Conservation (phyloP, 2,329 filamentous ascomycete species). For the Fusarium nurragi region DNA sequence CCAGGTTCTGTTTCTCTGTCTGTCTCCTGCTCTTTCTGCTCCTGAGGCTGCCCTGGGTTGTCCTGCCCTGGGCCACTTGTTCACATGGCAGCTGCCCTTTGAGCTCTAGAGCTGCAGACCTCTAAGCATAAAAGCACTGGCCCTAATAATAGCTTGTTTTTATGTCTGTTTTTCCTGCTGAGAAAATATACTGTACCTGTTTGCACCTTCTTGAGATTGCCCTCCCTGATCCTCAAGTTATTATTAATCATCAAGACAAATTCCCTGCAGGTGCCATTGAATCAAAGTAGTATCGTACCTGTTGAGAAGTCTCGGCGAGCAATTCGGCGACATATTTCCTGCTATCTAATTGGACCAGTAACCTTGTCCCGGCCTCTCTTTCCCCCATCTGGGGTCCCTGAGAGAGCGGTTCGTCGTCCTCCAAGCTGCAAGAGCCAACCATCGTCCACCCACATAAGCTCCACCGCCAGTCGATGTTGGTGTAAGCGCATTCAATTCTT, state of each 20-base stretch:
- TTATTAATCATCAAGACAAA: not conserved
- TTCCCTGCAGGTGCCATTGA: constrained; percentile 19
- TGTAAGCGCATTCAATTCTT: constrained; percentile 25
- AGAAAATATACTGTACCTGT: not conserved
- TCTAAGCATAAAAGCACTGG: not conserved
- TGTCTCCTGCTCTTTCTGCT: not conserved
- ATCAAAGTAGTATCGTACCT: constrained; percentile 30
- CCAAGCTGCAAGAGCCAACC: constrained; percentile 16
- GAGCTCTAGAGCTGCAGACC: constrained; percentile 15
- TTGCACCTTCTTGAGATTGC: not conserved
- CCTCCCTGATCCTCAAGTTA: not conserved
- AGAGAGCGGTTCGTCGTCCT: constrained; percentile 20
- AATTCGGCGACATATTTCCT: constrained; percentile 18
- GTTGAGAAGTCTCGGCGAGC: constrained; percentile 8
- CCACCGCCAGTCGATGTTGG: constrained; percentile 25
- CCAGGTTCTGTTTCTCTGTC: not conserved
- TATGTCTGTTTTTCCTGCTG: not conserved
- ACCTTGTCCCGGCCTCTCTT: constrained; percentile 16
- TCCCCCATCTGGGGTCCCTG: constrained; percentile 34
- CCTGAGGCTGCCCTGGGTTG: not conserved
- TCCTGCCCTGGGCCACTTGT: constrained; percentile 9
- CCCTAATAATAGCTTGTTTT: constrained; percentile 16
- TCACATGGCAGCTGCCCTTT: constrained; percentile 26
- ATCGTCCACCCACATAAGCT: constrained; percentile 19
- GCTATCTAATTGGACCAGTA: constrained; percentile 18